Evolutionary conservation across 1,139 yeast genomes (phyloP).

Genomic region (Suhomyces wounanorum): DNA sequence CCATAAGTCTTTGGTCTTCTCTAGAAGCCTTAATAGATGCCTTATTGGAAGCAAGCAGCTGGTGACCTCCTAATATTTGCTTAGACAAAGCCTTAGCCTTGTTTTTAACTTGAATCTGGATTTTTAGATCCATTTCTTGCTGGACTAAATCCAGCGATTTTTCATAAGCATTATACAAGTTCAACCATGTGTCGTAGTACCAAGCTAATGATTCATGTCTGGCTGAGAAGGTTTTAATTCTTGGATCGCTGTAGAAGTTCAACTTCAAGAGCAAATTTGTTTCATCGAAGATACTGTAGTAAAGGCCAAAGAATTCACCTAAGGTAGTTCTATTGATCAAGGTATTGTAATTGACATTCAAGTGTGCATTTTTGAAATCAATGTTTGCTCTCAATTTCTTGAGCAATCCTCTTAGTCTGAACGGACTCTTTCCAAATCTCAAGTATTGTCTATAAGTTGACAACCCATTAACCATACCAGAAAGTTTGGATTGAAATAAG

Average conservation of each 20-base stretch:
- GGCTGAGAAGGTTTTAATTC: conserved; percentile 17
- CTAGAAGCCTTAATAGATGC: conserved; percentile 12
- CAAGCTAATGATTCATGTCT: conserved; percentile 30
- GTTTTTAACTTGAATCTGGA: conserved; percentile 29
- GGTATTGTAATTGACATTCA: conserved; percentile 13
- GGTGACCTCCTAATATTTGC: conserved; percentile 29
- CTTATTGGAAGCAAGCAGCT: conserved; percentile 5
- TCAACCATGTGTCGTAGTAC: conserved; percentile 32
- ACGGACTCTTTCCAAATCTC: conserved; percentile 74
- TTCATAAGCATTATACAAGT: conserved; percentile 25
- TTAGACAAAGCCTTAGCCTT: conserved; percentile 40
- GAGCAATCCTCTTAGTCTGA: conserved; percentile 43
- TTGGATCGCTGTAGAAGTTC: conserved; percentile 19
- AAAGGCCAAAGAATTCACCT: conserved; percentile 24
- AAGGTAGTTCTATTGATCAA: conserved; percentile 19
- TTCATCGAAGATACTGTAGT: conserved; percentile 28
- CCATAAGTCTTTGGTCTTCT: conserved; percentile 29
- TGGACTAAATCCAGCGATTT: conserved; percentile 20
- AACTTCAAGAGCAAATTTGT: conserved; percentile 24
- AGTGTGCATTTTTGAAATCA: conserved; percentile 10
- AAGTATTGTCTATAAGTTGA: conserved; percentile 66
- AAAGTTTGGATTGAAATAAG: conserved; percentile 38
- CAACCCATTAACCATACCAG: conserved; percentile 52
- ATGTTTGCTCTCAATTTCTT: conserved; percentile 22
- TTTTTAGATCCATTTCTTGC: conserved; percentile 27